Evolutionary conservation across 805 yeast species (phyloP), one percentile per base, ranked within the genome.

Genomic region (Wilhelminamyces savonicus): DNA sequence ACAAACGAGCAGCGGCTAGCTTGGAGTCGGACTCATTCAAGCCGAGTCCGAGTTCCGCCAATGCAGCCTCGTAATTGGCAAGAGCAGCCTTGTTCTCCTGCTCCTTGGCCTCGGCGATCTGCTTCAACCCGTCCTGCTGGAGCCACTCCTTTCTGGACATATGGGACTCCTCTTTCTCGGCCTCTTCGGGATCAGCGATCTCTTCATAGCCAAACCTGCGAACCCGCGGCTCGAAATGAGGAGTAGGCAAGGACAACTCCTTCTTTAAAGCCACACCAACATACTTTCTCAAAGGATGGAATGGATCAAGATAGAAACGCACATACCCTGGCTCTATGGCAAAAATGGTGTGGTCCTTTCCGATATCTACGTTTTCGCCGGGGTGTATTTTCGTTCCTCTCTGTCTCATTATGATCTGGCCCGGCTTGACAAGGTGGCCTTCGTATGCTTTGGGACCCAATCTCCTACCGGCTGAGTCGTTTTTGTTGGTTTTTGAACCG

Each of bases 331-430:
- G 95, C 52, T 92, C 97, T 21, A 67, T 48, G 3, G 98, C 96
- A 55, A 69, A 86, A 19, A 92, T 72, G 2, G 98, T 90, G 56
- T 88, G 97, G 55, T 92, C 97, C 47, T 76, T 80, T 39, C 98
- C 98, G 37, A 90, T 84, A 7, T 78, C 78, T 8, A 77, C 82
- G 45, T 92, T 88, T 43, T 83, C 94, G 20, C 98, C 98, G 0
- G 98, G 97, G 50, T 77, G 92, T 55, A 88, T 82, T 48, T 76
- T 81, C 13, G 97, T 86, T 46, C 98, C 98, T 54, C 97, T 74
- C 53, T 92, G 98, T 54, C 97, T 77, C 76, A 83, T 75, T 22
- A 92, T 68, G 42, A 92, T 87, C 48, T 87, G 83, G 7, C 97
- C 97, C 2, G 84, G 77, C 28, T 70, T 69, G 1, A 90, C 95